These are phyloP conservation scores for Akanthomyces uredinophilus DNA, from an alignment of 2,329 filamentous ascomycete genomes.

Conservation along the genomic window DNA sequence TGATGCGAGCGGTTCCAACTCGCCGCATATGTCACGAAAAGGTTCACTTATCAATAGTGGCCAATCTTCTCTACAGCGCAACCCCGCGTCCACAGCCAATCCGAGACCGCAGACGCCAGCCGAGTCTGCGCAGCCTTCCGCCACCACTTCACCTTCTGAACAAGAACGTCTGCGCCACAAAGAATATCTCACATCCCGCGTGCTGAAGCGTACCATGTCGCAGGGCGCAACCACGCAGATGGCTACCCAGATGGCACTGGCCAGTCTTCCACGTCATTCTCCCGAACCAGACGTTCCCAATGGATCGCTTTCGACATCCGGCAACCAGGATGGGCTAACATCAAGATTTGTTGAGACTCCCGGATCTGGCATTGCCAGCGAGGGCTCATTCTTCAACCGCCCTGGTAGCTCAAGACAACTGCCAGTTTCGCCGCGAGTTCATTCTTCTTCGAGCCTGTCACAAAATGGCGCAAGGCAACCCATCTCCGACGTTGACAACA, in stretches of 20 bases:
- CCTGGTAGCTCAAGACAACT: conserved; percentile 27
- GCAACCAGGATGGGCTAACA: conserved; percentile 45
- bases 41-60: conserved; percentile 46
- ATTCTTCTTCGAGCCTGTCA: conserved; percentile 36
- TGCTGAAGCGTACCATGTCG: conserved; percentile 60
- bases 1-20: conserved; percentile 59
- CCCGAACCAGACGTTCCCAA: conserved; percentile 26
- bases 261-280: conserved; percentile 33
- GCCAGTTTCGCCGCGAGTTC: conserved; percentile 34
- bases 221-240: conserved; percentile 60
- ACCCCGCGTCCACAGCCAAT: conserved; percentile 17
- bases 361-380: conserved; percentile 43
- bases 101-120: conserved; percentile 33
- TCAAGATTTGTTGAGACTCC: conserved; percentile 55
- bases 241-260: conserved; percentile 49
- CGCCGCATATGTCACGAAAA: conserved; percentile 46
- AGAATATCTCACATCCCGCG: conserved; percentile 61
- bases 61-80: conserved; percentile 40
- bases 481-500: conserved; percentile 30
- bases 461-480: conserved; percentile 22
- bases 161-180: conserved; percentile 48
- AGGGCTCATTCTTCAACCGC: conserved; percentile 47
- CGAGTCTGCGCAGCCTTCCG: conserved; percentile 19
- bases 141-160: conserved; percentile 27
- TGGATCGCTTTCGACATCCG: conserved; percentile 19